These are phyloP conservation scores for Aspergillus steynii DNA, from an alignment of 495 filamentous ascomycete genomes.

Conservation along the genomic window DNA sequence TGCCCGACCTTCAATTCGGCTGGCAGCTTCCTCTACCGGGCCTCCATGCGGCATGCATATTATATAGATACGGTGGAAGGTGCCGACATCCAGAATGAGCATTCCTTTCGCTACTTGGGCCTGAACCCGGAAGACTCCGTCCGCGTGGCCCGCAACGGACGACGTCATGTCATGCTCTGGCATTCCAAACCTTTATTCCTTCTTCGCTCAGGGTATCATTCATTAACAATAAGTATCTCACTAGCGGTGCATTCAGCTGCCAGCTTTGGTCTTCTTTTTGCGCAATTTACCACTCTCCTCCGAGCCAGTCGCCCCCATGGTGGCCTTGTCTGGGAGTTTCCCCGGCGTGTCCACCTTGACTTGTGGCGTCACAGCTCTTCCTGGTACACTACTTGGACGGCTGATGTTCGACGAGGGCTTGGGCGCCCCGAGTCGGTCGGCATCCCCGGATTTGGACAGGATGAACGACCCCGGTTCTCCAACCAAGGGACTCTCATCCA, in stretches of 20 bases:
- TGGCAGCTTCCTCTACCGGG: no score
- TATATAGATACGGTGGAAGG: no score
- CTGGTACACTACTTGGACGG: conserved; percentile 14
- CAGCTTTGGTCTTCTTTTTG: conserved; percentile 37
- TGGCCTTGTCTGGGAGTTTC: conserved; percentile 32
- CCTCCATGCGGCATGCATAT: no score
- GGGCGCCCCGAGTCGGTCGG: conserved; percentile 19
- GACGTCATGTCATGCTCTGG: no score
- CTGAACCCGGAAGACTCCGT: no score
- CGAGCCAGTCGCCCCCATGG: conserved; percentile 25
- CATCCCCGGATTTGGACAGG: conserved; percentile 53
- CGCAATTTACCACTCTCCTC: conserved; percentile 34
- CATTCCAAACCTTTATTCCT: neutral
- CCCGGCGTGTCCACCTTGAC: conserved; percentile 42
- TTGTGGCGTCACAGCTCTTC: conserved; percentile 37
- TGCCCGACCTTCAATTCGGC: neutral
- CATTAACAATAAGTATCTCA: conserved; percentile 28
- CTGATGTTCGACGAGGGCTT: conserved; percentile 19
- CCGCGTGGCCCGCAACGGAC: no score
- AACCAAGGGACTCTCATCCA: conserved; percentile 87
- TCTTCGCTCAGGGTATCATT: neutral
- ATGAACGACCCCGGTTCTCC: conserved; percentile 88
- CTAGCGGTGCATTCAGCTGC: conserved; percentile 23
- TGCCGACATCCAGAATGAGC: no score
- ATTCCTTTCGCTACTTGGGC: no score